phyloP scores from a whole-genome alignment of 2,329 filamentous ascomycete species.

The Hymenoscyphus linearis region DNA sequence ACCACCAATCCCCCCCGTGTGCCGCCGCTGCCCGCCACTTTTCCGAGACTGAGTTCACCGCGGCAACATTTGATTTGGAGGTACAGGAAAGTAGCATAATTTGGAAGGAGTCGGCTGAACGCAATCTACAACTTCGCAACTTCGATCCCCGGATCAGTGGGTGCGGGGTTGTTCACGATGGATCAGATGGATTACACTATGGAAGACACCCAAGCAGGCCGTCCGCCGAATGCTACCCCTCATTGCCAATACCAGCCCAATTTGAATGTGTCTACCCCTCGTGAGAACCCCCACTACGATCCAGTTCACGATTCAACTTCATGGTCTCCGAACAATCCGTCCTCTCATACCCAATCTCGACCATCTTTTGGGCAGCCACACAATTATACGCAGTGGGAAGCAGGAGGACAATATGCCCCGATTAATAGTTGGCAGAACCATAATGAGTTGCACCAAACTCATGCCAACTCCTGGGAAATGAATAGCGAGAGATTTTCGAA shows the following conservation, averaged over 20 bases:
- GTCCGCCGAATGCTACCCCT: slow-evolving; percentile 8
- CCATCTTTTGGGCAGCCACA: slow-evolving; percentile 8
- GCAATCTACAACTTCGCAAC: neutral
- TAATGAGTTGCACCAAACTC: slow-evolving; percentile 10
- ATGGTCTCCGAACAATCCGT: slow-evolving; percentile 12
- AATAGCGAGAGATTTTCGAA: slow-evolving; percentile 6
- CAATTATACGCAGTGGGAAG: slow-evolving; percentile 12
- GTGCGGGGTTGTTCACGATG: slow-evolving; percentile 17
- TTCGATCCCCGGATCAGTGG: slow-evolving; percentile 1
- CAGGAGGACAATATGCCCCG: slow-evolving; percentile 3
- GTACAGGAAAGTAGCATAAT: neutral
- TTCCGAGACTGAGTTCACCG: neutral
- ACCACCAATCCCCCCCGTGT: neutral
- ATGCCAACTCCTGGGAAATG: slow-evolving; percentile 4
- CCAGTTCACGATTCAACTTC: slow-evolving; percentile 22
- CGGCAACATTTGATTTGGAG: neutral
- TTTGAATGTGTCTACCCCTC: slow-evolving; percentile 11
- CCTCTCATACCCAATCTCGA: slow-evolving; percentile 10
- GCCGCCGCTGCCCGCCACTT: slow-evolving; percentile 3
- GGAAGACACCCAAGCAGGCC: slow-evolving; percentile 14
- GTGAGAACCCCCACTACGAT: slow-evolving; percentile 25
- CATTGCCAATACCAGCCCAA: slow-evolving; percentile 18
- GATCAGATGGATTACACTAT: slow-evolving; percentile 27
- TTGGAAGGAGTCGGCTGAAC: neutral
- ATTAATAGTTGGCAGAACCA: slow-evolving; percentile 13